A percentile compares a stretch with the other conserved stretches of the same genome.
Conservation (phyloP, 1,139 yeast genomes). For the Suhomyces wounanorum region DNA sequence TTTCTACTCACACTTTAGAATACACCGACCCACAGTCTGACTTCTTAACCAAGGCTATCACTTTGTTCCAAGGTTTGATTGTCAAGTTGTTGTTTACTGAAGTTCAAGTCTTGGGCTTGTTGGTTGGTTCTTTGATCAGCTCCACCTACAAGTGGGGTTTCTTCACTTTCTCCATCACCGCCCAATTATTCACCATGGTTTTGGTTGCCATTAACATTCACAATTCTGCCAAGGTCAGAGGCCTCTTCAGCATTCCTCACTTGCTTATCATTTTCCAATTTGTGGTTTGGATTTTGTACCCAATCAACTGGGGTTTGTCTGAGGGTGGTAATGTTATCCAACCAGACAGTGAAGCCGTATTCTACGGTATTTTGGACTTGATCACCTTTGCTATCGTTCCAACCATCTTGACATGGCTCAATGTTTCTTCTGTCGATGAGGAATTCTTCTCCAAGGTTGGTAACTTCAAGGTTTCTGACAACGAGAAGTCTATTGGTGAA, state of each 20-base stretch:
- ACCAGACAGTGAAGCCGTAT: constrained; percentile 67
- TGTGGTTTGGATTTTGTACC: constrained; percentile 51
- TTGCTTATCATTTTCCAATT: constrained; percentile 34
- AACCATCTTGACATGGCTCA: constrained; percentile 34
- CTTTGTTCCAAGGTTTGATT: constrained; percentile 26
- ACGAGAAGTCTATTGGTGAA: constrained; percentile 27
- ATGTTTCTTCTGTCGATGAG: constrained; percentile 33
- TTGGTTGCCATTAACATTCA: constrained; percentile 24
- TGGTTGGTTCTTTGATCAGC: constrained; percentile 55
- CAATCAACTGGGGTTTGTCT: constrained; percentile 61
- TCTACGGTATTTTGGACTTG: constrained; percentile 63
- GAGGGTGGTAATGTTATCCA: constrained; percentile 71
- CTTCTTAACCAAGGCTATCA: constrained; percentile 26
- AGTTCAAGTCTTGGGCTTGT: constrained; percentile 52
- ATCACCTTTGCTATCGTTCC: constrained; percentile 48
- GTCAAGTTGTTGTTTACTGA: constrained; percentile 46
- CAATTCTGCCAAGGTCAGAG: constrained; percentile 13
- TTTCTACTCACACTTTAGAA: constrained; percentile 42
- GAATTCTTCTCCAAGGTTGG: constrained; percentile 29
- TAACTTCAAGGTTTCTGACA: constrained; percentile 17
- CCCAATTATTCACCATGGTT: constrained; percentile 40
- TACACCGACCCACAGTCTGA: constrained; percentile 33
- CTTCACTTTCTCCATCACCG: constrained; percentile 44
- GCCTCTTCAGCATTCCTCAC: constrained; percentile 20
- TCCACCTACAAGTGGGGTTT: constrained; percentile 72